These are phyloP conservation scores for Cordyceps cicadae DNA, from an alignment of 2,329 filamentous ascomycete genomes.

Conservation along the genomic window DNA sequence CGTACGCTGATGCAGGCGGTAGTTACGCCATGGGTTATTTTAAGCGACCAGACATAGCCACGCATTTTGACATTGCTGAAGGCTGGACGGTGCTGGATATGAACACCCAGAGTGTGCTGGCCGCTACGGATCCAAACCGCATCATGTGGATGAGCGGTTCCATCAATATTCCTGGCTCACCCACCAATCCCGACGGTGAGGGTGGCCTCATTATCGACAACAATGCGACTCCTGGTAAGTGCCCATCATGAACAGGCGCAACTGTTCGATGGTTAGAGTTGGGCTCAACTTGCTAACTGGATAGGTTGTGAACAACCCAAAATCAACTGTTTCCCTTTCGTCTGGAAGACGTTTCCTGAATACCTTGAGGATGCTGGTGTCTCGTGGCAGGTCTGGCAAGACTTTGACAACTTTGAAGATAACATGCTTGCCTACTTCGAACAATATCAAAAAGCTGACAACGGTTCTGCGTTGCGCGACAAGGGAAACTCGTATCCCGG, in stretches of 20 bases:
- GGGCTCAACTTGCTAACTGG: not conserved
- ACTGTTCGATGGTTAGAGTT: not conserved
- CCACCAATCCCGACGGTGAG: conserved; percentile 22
- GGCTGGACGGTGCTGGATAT: conserved; percentile 34
- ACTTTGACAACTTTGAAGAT: conserved; percentile 42
- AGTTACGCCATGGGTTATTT: conserved; percentile 36
- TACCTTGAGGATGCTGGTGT: conserved; percentile 38
- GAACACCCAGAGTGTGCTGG: conserved; percentile 9
- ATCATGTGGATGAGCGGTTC: conserved; percentile 29
- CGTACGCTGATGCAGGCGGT: conserved; percentile 14
- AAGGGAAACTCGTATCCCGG: conserved; percentile 38
- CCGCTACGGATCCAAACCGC: conserved; percentile 40
- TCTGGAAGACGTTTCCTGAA: conserved; percentile 43
- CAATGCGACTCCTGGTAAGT: conserved; percentile 21
- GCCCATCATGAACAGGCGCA: no score
- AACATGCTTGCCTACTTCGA: conserved; percentile 45
- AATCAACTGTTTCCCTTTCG: conserved; percentile 42
- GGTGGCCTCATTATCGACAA: conserved; percentile 42
- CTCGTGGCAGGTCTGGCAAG: conserved; percentile 43
- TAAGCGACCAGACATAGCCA: conserved; percentile 41
- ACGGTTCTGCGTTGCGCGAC: conserved; percentile 31
- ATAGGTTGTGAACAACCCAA: conserved; percentile 29
- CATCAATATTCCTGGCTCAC: conserved; percentile 39
- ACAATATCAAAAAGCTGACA: conserved; percentile 36
- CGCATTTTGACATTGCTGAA: conserved; percentile 47